phyloP scores from a whole-genome alignment of 495 filamentous ascomycete species.

The Daldinia bambusicola region DNA sequence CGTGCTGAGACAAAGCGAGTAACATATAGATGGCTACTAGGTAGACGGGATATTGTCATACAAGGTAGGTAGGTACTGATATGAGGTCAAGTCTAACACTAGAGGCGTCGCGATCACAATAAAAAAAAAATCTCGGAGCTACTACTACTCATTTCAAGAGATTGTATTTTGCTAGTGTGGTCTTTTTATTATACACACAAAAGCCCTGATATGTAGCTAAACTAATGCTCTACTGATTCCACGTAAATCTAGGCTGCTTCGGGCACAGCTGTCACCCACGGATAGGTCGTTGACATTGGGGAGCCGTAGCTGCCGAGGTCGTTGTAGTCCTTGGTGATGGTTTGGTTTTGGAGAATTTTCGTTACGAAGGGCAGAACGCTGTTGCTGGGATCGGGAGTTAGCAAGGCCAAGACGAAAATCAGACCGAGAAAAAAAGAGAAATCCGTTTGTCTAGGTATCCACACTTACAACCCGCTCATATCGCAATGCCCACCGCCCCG shows the following conservation, averaged over 20 bases:
- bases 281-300: constrained; percentile 60
- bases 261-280: constrained; percentile 58
- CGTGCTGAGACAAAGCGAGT: neutral
- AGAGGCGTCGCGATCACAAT: constrained; percentile 19
- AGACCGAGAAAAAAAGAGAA: neutral
- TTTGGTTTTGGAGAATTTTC: constrained; percentile 60
- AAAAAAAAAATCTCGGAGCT: constrained; percentile 16
- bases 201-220: neutral
- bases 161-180: constrained; percentile 13
- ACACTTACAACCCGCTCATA: constrained; percentile 59
- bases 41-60: constrained; percentile 2
- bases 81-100: neutral
- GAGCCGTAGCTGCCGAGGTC: constrained; percentile 58
- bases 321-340: constrained; percentile 59
- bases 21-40: constrained; percentile 29
- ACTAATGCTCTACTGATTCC: neutral
- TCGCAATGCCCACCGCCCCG: constrained; percentile 62
- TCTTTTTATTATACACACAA: constrained; percentile 1
- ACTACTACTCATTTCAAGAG: constrained; percentile 5
- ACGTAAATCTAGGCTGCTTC: constrained; percentile 31
- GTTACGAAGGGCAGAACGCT: constrained; percentile 62
- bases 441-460: neutral
- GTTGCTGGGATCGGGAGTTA: constrained; percentile 48
- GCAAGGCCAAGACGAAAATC: neutral
- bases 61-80: neutral